These are phyloP conservation scores for Saccharomycopsis microspora DNA, from an alignment of 805 yeast genomes.

Conservation along the genomic window DNA sequence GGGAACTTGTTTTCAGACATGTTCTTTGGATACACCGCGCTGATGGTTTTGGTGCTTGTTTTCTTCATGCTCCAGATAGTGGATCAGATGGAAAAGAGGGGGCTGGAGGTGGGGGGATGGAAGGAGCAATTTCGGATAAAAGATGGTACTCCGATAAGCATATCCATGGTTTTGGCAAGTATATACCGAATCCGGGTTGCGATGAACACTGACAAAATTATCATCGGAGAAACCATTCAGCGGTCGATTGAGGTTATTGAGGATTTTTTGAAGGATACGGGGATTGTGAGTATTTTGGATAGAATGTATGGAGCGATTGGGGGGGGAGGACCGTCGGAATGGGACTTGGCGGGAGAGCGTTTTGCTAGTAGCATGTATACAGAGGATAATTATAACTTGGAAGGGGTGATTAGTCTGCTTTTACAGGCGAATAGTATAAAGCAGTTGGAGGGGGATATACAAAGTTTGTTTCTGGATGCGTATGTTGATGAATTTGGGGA, in stretches of 20 bases:
- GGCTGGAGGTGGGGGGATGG: not conserved
- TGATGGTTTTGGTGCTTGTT: constrained; percentile 30
- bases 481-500: too few species aligned
- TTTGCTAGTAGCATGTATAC: too few species aligned
- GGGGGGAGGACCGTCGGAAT: not conserved
- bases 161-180: constrained; percentile 17
- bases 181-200: constrained; percentile 19
- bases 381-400: too few species aligned
- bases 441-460: too few species aligned
- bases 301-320: constrained; percentile 1
- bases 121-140: not conserved
- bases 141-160: constrained; percentile 16
- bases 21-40: constrained; percentile 32
- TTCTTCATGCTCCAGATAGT: constrained; percentile 22
- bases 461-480: too few species aligned
- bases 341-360: too few species aligned
- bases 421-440: too few species aligned
- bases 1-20: constrained; percentile 36
- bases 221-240: constrained; percentile 31
- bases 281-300: constrained; percentile 24
- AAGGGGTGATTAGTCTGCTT: too few species aligned
- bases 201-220: constrained; percentile 17
- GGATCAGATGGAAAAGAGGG: constrained; percentile 4
- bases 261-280: constrained; percentile 31
- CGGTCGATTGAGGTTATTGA: constrained; percentile 32